Percentiles rank a stretch among this genome's conserved stretches.
These are phyloP conservation scores for Aspergillus sp. DNA, from an alignment of 2,329 filamentous ascomycete species.

Conservation along the genomic window DNA sequence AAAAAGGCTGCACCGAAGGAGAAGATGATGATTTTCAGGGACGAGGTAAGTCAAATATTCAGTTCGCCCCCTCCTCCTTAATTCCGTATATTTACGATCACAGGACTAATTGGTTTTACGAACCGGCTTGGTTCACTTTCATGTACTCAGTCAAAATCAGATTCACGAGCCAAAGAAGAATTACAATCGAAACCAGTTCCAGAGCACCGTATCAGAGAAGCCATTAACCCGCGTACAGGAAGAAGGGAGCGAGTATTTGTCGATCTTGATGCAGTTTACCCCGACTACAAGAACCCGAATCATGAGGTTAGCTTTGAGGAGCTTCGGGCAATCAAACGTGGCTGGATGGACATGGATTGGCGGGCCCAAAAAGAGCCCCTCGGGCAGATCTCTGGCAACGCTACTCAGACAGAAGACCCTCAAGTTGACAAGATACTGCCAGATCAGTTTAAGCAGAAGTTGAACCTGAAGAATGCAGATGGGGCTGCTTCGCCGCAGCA, in stretches of 20 bases:
- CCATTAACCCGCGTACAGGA: slow-evolving; percentile 79
- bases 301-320: slow-evolving; percentile 92
- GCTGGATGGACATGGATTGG: slow-evolving; percentile 65
- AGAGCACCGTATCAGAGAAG: slow-evolving; percentile 78
- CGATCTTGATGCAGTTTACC: slow-evolving; percentile 83
- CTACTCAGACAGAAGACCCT: slow-evolving; percentile 28
- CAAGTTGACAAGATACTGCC: slow-evolving; percentile 31
- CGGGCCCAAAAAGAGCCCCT: slow-evolving; percentile 56
- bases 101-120: slow-evolving; percentile 86
- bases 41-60: slow-evolving; percentile 75
- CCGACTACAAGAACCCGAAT: slow-evolving; percentile 69
- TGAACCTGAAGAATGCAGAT: slow-evolving; percentile 31
- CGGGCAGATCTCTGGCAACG: slow-evolving; percentile 54
- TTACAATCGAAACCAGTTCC: slow-evolving; percentile 60
- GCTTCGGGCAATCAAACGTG: slow-evolving; percentile 76
- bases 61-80: slow-evolving; percentile 42
- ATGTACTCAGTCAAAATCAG: slow-evolving; percentile 58
- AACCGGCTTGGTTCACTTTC: slow-evolving; percentile 45
- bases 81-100: slow-evolving; percentile 79
- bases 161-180: slow-evolving; percentile 43
- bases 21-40: slow-evolving; percentile 93
- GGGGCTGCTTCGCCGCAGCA: slow-evolving; percentile 21
- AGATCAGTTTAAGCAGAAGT: slow-evolving; percentile 38
- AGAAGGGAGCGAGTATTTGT: slow-evolving; percentile 87
- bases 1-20: slow-evolving; percentile 76